These are phyloP conservation scores for Lachancea mirantina DNA, from an alignment of 805 yeast genomes.

Conservation along the genomic window DNA sequence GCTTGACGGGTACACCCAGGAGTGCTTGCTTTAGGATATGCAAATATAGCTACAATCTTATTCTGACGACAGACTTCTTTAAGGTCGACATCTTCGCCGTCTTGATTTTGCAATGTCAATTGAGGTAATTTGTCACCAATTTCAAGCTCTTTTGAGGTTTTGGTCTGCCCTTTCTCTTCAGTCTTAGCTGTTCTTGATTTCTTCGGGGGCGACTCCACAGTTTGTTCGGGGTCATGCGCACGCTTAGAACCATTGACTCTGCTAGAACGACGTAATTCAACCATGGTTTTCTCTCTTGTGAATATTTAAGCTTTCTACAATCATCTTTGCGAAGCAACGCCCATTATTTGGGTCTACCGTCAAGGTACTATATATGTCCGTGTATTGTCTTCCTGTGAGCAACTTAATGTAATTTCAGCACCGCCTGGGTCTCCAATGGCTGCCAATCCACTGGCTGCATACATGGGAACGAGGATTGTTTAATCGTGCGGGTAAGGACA, in stretches of 20 bases:
- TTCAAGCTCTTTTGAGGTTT: constrained; percentile 23
- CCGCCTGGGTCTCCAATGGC: no score
- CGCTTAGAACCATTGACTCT: constrained; percentile 16
- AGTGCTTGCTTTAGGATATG: constrained; percentile 89
- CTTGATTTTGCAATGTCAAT: constrained; percentile 57
- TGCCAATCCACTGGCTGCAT: no score
- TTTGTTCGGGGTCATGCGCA: constrained; percentile 4
- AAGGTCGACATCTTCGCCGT: constrained; percentile 53
- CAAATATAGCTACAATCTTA: constrained; percentile 48
- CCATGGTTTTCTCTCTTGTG: no score
- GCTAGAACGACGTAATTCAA: constrained; percentile 29
- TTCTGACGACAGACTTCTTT: constrained; percentile 35
- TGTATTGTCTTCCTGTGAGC: no score
- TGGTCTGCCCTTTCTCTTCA: constrained; percentile 6
- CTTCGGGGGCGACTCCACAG: constrained; percentile 15
- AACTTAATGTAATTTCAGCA: no score
- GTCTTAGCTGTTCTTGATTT: constrained; percentile 20
- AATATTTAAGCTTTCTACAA: no score
- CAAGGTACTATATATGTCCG: no score
- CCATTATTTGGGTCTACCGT: no score
- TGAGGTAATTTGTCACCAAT: constrained; percentile 66
- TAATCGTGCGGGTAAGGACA: no score
- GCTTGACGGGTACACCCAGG: constrained; percentile 98
- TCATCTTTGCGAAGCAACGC: no score
- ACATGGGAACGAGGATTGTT: no score